These are phyloP conservation scores for Tanacetum coccineum DNA, from an alignment of 129 eudicot genomes.

Conservation along the genomic window DNA sequence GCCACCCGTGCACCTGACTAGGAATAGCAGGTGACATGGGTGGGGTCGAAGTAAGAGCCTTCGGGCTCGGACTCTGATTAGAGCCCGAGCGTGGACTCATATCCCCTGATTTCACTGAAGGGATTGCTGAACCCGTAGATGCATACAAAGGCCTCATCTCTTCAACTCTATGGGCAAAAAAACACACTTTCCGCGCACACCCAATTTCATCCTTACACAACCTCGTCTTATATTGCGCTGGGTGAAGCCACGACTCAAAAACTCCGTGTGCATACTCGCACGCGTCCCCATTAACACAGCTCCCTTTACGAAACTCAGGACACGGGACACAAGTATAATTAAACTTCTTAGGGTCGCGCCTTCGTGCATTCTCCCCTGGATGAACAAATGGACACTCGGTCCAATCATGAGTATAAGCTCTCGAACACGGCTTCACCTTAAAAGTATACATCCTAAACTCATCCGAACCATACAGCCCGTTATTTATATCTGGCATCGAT, in stretches of 20 bases:
- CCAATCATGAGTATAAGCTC: slow-evolving; percentile 99
- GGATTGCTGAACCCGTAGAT: slow-evolving; percentile 89
- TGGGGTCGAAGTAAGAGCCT: slow-evolving; percentile 45
- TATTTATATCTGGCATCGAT: slow-evolving; percentile 79
- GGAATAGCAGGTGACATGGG: slow-evolving; percentile 68
- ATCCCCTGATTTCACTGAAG: slow-evolving; percentile 52
- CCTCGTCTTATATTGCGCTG: slow-evolving; percentile 86
- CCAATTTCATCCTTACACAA: slow-evolving; percentile 81
- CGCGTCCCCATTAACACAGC: slow-evolving; percentile 61
- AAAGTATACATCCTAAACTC: slow-evolving; percentile 91
- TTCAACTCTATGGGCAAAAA: slow-evolving; percentile 77
- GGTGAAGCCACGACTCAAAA: slow-evolving; percentile 95
- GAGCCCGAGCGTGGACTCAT: slow-evolving; percentile 33
- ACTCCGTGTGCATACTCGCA: slow-evolving; percentile 96
- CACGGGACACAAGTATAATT: slow-evolving; percentile 87
- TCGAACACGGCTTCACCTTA: slow-evolving; percentile 90
- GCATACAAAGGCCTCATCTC: slow-evolving; percentile 86
- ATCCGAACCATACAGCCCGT: slow-evolving; percentile 64
- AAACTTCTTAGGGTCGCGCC: slow-evolving; percentile 75
- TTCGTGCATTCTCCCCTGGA: slow-evolving; percentile 92
- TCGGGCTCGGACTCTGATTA: not conserved
- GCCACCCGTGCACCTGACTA: slow-evolving; percentile 48
- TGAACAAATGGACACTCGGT: slow-evolving; percentile 98
- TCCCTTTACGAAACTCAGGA: slow-evolving; percentile 84
- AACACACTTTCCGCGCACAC: slow-evolving; percentile 83